Evolutionary conservation across 192 early-diverging fungal genomes (phyloP).

Genomic region (Geranomyces michiganensis): DNA sequence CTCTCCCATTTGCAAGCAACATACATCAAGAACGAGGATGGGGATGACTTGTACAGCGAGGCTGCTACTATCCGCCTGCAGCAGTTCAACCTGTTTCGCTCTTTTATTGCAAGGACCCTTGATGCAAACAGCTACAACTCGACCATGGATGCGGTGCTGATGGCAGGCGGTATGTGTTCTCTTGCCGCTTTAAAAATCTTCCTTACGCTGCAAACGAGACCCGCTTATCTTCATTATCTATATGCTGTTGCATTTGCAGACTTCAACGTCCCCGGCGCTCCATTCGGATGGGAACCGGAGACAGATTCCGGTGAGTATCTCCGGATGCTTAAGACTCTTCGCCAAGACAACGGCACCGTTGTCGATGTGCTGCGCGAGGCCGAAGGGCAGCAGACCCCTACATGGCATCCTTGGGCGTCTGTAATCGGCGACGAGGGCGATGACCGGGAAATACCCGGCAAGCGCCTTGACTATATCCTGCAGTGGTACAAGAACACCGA

Average conservation of each 20-base stretch:
- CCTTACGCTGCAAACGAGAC: too few relatives aligned
- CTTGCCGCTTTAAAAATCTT: too few relatives aligned
- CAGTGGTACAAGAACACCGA: conserved; percentile 19
- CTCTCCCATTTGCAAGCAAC: conserved; percentile 31
- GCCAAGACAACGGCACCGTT: background rate
- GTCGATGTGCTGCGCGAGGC: conserved; percentile 5
- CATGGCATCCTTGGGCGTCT: conserved; percentile 25
- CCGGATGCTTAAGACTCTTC: conserved; percentile 22
- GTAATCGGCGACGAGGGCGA: conserved; percentile 9
- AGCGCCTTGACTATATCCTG: conserved; percentile 35
- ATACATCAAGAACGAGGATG: conserved; percentile 32
- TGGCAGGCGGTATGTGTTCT: conserved; percentile 20
- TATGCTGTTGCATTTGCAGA: too few relatives aligned
- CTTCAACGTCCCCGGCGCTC: conserved; percentile 28
- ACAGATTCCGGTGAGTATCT: conserved; percentile 18
- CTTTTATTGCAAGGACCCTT: background rate
- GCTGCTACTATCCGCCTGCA: conserved; percentile 10
- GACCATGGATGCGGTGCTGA: conserved; percentile 15
- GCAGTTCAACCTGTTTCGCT: conserved; percentile 18
- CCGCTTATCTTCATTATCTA: too few relatives aligned
- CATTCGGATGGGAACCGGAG: conserved; percentile 26
- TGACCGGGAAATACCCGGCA: conserved; percentile 11
- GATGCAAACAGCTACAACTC: conserved; percentile 3
- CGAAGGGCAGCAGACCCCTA: conserved; percentile 6
- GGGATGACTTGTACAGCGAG: conserved; percentile 17